Evolutionary conservation across 306 rosid species (phyloP), one percentile per base, ranked within the genome.

Genomic region (Datisca glomerata): DNA sequence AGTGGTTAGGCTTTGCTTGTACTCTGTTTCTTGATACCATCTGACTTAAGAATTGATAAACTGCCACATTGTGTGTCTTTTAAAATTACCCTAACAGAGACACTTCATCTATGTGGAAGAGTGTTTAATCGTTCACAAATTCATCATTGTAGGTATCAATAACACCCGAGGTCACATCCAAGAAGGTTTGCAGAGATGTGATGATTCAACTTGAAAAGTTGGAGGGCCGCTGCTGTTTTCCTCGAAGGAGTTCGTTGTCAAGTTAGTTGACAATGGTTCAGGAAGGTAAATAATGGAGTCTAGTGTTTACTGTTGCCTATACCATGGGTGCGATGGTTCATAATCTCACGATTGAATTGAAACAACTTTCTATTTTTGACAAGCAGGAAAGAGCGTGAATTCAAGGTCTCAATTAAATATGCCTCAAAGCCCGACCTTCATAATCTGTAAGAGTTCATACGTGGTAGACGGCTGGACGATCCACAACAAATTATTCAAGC

Each of bases 401-500:
- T 72, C 12, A 78, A 51, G 41, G 84, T 89, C 0, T 17, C 72
- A 0, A 45, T 89, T 6, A 64, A 73, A 6, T 64, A 35, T 31
- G 98, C 86, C 4, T 36, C 70, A 0, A 73, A 47, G 62, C 32
- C 72, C 0, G 93, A 89, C 25, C 21, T 84, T 2, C 19, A 55
- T 37, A 61, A 68, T 7, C 71, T 89, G 0, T 40, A 4, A 1
- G 71, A 77, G 57, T 89, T 74, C 59, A 43, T 84, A 3, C 5
- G 8, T 0, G 20, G 86, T 1, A 22, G 12, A 12, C 95, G 72
- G 16, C 35, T 34, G 0, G 98, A 84, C 9, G 6, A 24, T 14
- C 98, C 98, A 0, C 71, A 68, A 0, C 91, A 89, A 4, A 64
- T 84, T 0, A 72, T 89, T 0, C 98, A 89, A 71, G 79, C 43